Evolutionary conservation across 495 filamentous ascomycete genomes (phyloP), one percentile per base, ranked within the genome.

Genomic region (Xylaria scruposa): DNA sequence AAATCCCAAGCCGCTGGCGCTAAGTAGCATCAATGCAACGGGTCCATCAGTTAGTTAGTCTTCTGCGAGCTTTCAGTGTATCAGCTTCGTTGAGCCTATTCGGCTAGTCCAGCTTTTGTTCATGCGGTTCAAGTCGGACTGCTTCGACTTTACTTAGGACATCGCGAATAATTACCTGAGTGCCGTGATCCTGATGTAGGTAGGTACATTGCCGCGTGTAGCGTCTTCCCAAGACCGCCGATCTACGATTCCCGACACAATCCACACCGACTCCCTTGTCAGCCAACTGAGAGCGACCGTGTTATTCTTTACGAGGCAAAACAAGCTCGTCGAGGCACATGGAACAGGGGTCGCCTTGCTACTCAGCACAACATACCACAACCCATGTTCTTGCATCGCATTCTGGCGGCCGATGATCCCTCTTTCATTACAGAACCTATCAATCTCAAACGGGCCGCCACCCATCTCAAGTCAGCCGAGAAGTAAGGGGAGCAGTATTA

Each of bases 401-500:
- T 82, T 84, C 85, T 74, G 81, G 83, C 47, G 61, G 85, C 60
- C 79, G 85, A 86, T 86, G 84, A 84, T 81, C 83, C 81, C 80
- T 78, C 73, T 75, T 75, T 70, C 73, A 85, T 84, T 84, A 82
- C 72, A 81, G 81, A 79, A 80, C 76, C 78, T 73, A 81, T 80
- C 75, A 80, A 82, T 74, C 76, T 83, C 80, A 81, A 83, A 81
- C 44, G 47, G 56, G 36, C 49, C 53, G 40, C 53, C 66, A 36
- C 33, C 33, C 53, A 63, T 40, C 56, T 40, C 59, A 49, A 62
- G 68, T 58, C 63, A 26, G 68, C 46, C 51, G 46, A 12, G 38
- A n/a, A 24, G 60, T 21, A 9, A 21, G 29, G 15, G 40, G 26
- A 53, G 44, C 46, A 51, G 63, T n/a, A 3, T 13, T 42, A 42